Percentiles rank a stretch among this genome's conserved stretches.
These are phyloP conservation scores for Vigna reflexopilosa DNA, from an alignment of 306 rosid species.

Conservation along the genomic window DNA sequence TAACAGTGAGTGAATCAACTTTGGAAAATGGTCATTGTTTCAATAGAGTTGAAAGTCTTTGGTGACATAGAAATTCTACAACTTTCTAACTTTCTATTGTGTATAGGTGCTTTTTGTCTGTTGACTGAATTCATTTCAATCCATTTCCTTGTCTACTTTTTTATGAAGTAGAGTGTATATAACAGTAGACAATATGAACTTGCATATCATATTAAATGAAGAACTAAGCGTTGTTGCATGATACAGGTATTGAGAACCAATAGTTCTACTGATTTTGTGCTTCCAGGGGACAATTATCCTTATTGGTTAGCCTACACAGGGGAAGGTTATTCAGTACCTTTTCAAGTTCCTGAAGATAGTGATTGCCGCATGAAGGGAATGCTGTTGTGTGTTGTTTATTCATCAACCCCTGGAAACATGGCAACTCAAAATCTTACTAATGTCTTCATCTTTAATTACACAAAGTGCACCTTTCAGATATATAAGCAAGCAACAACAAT, in stretches of 20 bases:
- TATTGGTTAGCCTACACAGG: constrained; percentile 9
- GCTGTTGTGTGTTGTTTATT: constrained; percentile 8
- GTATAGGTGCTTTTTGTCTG: background rate
- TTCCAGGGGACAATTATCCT: constrained; percentile 36
- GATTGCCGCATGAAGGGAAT: constrained; percentile 6
- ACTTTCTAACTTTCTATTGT: background rate
- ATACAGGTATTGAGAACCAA: background rate
- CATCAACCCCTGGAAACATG: background rate
- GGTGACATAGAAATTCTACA: background rate
- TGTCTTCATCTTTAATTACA: constrained; percentile 12
- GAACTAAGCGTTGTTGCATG: background rate
- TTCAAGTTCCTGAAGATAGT: constrained; percentile 11
- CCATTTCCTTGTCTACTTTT: background rate
- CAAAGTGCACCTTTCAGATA: constrained; percentile 18
- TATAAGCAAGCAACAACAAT: constrained; percentile 17
- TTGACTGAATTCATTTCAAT: background rate
- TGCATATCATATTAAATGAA: background rate
- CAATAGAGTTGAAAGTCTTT: background rate
- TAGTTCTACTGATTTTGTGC: background rate
- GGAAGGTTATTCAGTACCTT: background rate
- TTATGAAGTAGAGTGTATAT: background rate
- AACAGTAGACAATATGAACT: background rate
- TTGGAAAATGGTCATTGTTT: background rate
- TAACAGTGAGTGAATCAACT: background rate
- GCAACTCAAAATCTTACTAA: background rate